Base-by-base conservation (phyloP, 1,139 yeast species). In the Candida sp. region DNA sequence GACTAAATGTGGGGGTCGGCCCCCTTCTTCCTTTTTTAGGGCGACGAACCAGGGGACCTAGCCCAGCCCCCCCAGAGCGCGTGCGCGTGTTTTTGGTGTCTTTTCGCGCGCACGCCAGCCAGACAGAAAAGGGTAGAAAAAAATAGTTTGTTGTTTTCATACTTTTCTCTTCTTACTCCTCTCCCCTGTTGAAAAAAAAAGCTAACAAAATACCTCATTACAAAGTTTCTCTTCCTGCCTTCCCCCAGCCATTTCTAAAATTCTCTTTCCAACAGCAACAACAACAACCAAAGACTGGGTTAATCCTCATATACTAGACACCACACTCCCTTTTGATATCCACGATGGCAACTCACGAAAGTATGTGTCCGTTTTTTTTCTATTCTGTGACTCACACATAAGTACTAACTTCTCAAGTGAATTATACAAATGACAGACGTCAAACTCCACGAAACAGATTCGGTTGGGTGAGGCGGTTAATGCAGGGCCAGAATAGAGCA, bases 401-500 rank as follows among this genome's bases (percentile, higher is more conserved):
- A 43, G 17, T 47, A 33, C 44, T 40, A 42, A 47, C 51, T 4
- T 32, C 42, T 30, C n/a, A 23, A 53, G 55, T 50, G 7, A 52
- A 46, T 41, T 48, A 26, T 42, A 38, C 45, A 9, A 40, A 44
- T 39, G 58, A 53, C 30, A 62, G 63, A 53, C 63, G 70, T 40
- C 67, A 64, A 17, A 34, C 53, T 4, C 58, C 61, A 33, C 68
- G 69, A 49, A 73, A 72, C 44, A 63, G 81, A 42, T 77, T 77
- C 56, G 72, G 76, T 4, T 77, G 82, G 82, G 82, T 77, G 23
- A 70, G 69, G 52, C 63, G 82, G 47, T 69, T 77, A 46, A 75
- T 77, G 73, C 81, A 76, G 54, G 79, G 80, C 28, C 81, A 70
- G 49, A 71, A 63, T 50, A 60, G 74, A 49, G 44, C 51, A 22